Conservation (phyloP, 2,329 filamentous ascomycete species). For the Colletotrichum sp. region DNA sequence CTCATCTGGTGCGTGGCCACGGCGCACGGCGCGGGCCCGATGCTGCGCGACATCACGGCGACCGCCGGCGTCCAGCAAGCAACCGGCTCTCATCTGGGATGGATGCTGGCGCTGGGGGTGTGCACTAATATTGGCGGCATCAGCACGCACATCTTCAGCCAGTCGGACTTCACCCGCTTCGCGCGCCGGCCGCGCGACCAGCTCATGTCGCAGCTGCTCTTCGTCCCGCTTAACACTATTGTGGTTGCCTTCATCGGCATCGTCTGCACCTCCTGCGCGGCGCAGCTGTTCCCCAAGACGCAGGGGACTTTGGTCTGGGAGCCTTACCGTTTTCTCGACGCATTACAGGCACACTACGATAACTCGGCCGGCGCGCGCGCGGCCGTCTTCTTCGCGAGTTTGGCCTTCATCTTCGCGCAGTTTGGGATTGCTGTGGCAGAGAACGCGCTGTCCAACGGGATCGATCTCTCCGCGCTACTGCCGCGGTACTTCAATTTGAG, state of each 20-base stretch:
- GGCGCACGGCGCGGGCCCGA: constrained; percentile 26
- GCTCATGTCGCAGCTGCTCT: constrained; percentile 29
- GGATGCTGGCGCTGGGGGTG: constrained; percentile 31
- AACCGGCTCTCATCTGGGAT: constrained; percentile 23
- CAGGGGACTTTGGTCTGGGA: constrained; percentile 30
- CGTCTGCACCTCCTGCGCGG: constrained; percentile 33
- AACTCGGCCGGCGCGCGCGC: constrained; percentile 13
- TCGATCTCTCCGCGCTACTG: constrained; percentile 33
- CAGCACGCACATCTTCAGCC: constrained; percentile 30
- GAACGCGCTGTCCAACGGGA: constrained; percentile 25
- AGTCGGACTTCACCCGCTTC: constrained; percentile 35
- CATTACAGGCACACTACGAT: constrained; percentile 22
- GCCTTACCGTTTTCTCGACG: constrained; percentile 30
- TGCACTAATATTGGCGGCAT: constrained; percentile 33
- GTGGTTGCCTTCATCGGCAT: constrained; percentile 32
- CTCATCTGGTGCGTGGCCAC: constrained; percentile 33
- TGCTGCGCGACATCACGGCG: constrained; percentile 26
- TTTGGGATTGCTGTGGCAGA: constrained; percentile 25
- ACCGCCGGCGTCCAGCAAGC: constrained; percentile 25
- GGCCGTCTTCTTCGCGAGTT: constrained; percentile 24
- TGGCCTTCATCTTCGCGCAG: constrained; percentile 25
- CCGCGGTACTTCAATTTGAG: constrained; percentile 26
- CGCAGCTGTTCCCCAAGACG: constrained; percentile 26
- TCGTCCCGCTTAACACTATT: constrained; percentile 30
- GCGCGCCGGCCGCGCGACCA: constrained; percentile 31